phyloP scores from a whole-genome alignment of 805 yeast species.

The Candida verbasci region DNA sequence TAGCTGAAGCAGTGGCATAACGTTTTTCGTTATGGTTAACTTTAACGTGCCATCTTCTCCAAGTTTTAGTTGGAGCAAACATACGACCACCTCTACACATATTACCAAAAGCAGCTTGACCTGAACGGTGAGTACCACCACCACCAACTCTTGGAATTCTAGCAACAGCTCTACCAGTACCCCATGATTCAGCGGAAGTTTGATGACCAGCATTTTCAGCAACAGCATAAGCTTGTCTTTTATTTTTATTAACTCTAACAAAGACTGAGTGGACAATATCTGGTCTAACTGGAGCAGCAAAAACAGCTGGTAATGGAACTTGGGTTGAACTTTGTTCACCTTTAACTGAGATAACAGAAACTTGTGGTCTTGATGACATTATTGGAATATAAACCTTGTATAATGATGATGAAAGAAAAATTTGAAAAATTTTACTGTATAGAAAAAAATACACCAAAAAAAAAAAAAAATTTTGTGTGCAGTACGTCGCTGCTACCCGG shows the following conservation, averaged over 20 bases:
- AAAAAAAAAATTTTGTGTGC: constrained; percentile 1
- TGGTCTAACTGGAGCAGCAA: constrained; percentile 99
- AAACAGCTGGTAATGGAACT: constrained; percentile 95
- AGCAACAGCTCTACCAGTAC: constrained; percentile 99
- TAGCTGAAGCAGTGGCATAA: constrained; percentile 99
- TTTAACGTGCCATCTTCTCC: constrained; percentile 99
- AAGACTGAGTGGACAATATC: constrained; percentile 98
- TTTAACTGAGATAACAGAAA: constrained; percentile 82
- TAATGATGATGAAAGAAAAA: constrained; percentile 15
- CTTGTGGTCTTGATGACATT: constrained; percentile 85
- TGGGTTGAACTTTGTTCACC: constrained; percentile 85
- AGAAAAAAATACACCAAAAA: neutral
- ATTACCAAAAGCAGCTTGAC: constrained; percentile 99
- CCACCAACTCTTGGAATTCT: constrained; percentile 99
- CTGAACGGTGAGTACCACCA: constrained; percentile 99
- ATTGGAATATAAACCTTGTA: constrained; percentile 16
- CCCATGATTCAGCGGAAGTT: constrained; percentile 99
- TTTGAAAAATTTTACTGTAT: constrained; percentile 12
- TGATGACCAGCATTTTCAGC: constrained; percentile 99
- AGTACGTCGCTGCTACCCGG: constrained; percentile 1
- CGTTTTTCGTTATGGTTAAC: constrained; percentile 99
- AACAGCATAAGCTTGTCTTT: constrained; percentile 99
- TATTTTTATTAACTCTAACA: constrained; percentile 98
- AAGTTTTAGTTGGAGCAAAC: constrained; percentile 99
- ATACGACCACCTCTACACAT: constrained; percentile 99